phyloP scores from a whole-genome alignment of 148 eudicot species.

The Polygonum maritimum region DNA sequence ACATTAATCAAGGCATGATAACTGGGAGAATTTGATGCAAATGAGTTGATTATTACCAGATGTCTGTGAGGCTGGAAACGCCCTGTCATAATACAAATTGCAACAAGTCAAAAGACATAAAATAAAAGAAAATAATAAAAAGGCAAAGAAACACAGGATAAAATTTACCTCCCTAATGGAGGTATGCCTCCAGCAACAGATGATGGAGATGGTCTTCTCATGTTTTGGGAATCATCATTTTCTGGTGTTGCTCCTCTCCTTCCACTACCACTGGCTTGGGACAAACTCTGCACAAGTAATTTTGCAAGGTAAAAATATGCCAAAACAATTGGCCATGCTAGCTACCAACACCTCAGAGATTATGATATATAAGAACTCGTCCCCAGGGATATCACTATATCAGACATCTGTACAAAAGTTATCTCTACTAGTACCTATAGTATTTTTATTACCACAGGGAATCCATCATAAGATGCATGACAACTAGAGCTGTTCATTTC shows the following conservation, averaged over 20 bases:
- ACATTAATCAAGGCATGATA: background rate
- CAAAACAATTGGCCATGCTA: background rate
- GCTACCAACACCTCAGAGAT: background rate
- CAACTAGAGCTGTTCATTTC: background rate
- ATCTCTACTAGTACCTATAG: background rate
- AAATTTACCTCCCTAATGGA: slow-evolving; percentile 66
- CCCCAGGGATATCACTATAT: background rate
- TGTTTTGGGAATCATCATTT: slow-evolving; percentile 52
- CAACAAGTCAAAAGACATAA: background rate
- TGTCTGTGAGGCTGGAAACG: slow-evolving; percentile 59
- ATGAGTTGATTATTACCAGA: slow-evolving; percentile 43
- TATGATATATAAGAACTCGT: background rate
- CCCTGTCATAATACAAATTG: slow-evolving; percentile 32
- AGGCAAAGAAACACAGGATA: background rate
- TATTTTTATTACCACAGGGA: background rate
- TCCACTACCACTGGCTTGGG: slow-evolving; percentile 57
- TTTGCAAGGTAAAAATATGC: background rate
- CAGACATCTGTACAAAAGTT: background rate
- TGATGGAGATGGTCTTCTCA: slow-evolving; percentile 68
- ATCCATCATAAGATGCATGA: background rate
- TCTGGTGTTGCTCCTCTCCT: slow-evolving; percentile 48
- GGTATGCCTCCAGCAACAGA: slow-evolving; percentile 85
- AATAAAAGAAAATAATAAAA: background rate
- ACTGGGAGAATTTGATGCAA: background rate
- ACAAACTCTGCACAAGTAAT: slow-evolving; percentile 40